These are phyloP conservation scores for Pterocarpus macrocarpus DNA, from an alignment of 306 rosid species.

Conservation along the genomic window DNA sequence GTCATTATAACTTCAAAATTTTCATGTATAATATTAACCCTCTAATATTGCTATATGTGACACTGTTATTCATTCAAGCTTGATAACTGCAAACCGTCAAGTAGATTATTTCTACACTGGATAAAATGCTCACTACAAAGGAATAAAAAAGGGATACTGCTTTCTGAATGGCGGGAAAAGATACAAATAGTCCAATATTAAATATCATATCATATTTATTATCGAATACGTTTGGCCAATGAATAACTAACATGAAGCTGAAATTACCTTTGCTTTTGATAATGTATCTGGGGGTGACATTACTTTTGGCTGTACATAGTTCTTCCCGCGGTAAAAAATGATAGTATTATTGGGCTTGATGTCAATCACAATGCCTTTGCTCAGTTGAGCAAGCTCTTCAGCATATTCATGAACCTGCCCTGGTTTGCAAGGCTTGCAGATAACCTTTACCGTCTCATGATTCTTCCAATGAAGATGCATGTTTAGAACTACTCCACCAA, in stretches of 20 bases:
- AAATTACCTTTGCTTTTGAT: constrained; percentile 83
- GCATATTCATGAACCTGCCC: constrained; percentile 86
- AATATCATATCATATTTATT: not conserved
- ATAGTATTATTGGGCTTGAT: constrained; percentile 70
- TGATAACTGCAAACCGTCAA: constrained; percentile 6
- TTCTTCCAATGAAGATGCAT: constrained; percentile 99
- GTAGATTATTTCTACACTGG: constrained; percentile 20
- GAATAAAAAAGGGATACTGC: not conserved
- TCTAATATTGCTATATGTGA: constrained; percentile 1
- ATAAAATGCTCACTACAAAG: not conserved
- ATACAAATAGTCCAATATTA: not conserved
- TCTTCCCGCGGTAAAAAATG: constrained; percentile 87
- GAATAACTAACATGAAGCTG: constrained; percentile 29
- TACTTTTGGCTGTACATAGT: constrained; percentile 82
- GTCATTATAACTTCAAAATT: constrained; percentile 2
- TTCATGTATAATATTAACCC: constrained; percentile 8
- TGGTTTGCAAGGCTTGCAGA: constrained; percentile 90
- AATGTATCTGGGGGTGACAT: constrained; percentile 86
- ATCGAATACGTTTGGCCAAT: constrained; percentile 15
- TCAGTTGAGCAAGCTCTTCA: constrained; percentile 83
- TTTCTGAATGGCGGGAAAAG: constrained; percentile 28
- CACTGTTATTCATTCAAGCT: not conserved
- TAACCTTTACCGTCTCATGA: constrained; percentile 89
- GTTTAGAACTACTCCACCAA: constrained; percentile 93
- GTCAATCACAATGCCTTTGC: constrained; percentile 93